Conservation (phyloP, 768 basidiomycete species). For the Tulasnella sp. region DNA sequence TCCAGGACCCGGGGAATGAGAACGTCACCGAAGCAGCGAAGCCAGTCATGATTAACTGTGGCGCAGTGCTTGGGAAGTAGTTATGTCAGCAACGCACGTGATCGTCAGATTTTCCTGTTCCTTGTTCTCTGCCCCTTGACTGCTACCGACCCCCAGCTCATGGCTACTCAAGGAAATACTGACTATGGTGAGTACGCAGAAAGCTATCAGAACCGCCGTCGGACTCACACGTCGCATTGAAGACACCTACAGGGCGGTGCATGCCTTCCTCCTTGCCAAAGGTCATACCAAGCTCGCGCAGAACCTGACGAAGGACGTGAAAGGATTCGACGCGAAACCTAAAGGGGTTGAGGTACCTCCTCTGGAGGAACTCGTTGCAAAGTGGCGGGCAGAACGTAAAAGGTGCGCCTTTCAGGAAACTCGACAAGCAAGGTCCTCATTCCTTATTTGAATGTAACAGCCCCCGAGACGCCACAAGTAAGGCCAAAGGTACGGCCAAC, state of each 20-base stretch:
- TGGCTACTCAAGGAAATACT: background rate
- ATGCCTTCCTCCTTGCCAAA: slow-evolving; percentile 69
- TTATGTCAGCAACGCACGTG: background rate
- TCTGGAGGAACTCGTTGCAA: slow-evolving; percentile 53
- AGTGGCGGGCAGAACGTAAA: background rate
- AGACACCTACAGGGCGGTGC: slow-evolving; percentile 79
- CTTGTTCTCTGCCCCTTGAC: background rate
- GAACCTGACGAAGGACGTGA: slow-evolving; percentile 74
- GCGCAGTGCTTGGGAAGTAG: background rate
- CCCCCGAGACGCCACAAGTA: background rate
- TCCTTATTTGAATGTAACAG: background rate
- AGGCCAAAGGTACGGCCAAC: background rate
- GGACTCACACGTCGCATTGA: background rate
- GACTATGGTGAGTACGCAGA: background rate
- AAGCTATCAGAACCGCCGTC: background rate
- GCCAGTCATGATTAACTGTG: slow-evolving; percentile 10
- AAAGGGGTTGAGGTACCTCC: background rate
- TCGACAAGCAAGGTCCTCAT: background rate
- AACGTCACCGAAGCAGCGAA: background rate
- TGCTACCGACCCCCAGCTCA: background rate
- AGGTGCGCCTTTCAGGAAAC: background rate
- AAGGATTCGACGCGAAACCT: slow-evolving; percentile 50
- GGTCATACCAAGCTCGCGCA: slow-evolving; percentile 71
- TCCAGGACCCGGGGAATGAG: background rate
- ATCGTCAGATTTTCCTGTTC: slow-evolving; percentile 9